phyloP scores from a whole-genome alignment of 1,284 basidiomycete species.

The Exsudoporus floridanus region DNA sequence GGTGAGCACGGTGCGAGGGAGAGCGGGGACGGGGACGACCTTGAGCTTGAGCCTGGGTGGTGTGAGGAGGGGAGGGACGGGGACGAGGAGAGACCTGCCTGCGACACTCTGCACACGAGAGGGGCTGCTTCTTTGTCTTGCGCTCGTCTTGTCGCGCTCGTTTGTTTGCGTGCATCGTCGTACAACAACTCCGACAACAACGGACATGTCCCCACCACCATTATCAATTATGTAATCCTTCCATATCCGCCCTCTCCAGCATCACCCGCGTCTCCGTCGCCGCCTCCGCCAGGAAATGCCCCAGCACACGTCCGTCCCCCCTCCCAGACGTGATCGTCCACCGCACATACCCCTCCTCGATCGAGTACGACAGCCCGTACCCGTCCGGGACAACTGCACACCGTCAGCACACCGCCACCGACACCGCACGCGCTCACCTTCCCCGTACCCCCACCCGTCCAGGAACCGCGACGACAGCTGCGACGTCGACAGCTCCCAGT shows the following conservation, averaged over 20 bases:
- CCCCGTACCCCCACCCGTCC: slow-evolving; percentile 97
- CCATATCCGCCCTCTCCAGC: slow-evolving; percentile 59
- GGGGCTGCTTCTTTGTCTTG: slow-evolving; percentile 42
- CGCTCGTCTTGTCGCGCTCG: slow-evolving; percentile 28
- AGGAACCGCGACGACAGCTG: slow-evolving; percentile 84
- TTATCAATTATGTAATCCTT: slow-evolving; percentile 29
- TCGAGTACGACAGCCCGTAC: slow-evolving; percentile 91
- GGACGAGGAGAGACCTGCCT: slow-evolving; percentile 37
- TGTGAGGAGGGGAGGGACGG: not conserved
- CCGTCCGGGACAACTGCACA: slow-evolving; percentile 79
- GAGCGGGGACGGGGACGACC: slow-evolving; percentile 27
- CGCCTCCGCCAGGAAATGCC: slow-evolving; percentile 74
- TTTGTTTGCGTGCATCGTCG: slow-evolving; percentile 29
- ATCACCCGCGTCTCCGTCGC: slow-evolving; percentile 74
- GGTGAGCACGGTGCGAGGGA: slow-evolving; percentile 6
- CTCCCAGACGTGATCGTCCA: slow-evolving; percentile 92
- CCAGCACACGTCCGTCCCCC: slow-evolving; percentile 60
- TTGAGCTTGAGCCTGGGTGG: slow-evolving; percentile 48
- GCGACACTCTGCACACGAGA: slow-evolving; percentile 61
- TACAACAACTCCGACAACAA: slow-evolving; percentile 29
- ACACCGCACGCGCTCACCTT: slow-evolving; percentile 56
- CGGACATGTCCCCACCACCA: slow-evolving; percentile 30
- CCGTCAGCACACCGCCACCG: slow-evolving; percentile 1
- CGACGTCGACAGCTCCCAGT: slow-evolving; percentile 93
- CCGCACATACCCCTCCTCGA: slow-evolving; percentile 83